Evolutionary conservation across 768 basidiomycete genomes (phyloP).

Genomic region (Lepiota brunneoincarnata): DNA sequence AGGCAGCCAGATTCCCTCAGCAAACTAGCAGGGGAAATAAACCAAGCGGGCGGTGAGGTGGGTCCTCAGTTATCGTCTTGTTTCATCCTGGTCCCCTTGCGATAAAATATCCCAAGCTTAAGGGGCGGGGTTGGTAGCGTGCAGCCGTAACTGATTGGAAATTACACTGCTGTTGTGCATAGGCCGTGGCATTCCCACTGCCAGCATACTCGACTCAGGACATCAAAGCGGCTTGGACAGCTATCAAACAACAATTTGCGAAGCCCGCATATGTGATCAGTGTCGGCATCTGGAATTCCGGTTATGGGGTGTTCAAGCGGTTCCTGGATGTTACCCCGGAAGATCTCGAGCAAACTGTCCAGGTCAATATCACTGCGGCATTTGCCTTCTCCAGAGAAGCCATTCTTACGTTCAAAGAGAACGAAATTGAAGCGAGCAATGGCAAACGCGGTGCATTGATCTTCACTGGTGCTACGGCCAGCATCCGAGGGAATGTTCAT

Average conservation of each 20-base stretch:
- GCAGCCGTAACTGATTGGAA: neutral
- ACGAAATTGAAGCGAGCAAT: constrained; percentile 39
- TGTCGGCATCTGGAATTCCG: constrained; percentile 65
- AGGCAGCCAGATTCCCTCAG: constrained; percentile 51
- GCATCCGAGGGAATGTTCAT: constrained; percentile 54
- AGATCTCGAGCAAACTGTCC: constrained; percentile 49
- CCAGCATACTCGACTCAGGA: constrained; percentile 45
- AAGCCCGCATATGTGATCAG: constrained; percentile 50
- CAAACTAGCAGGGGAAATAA: constrained; percentile 52
- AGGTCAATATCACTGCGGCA: constrained; percentile 53
- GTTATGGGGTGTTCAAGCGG: constrained; percentile 55
- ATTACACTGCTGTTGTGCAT: neutral
- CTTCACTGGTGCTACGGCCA: constrained; percentile 74
- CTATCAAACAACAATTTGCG: constrained; percentile 44
- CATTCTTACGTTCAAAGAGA: constrained; percentile 58
- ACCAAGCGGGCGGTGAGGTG: constrained; percentile 54
- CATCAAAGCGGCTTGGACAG: constrained; percentile 46
- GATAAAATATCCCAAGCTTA: neutral
- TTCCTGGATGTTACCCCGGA: constrained; percentile 63
- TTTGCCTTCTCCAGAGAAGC: constrained; percentile 63
- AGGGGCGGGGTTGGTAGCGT: neutral
- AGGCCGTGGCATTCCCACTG: constrained; percentile 62
- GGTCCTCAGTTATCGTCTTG: constrained; percentile 7
- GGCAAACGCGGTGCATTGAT: constrained; percentile 63
- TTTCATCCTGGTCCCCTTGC: neutral